phyloP scores from a whole-genome alignment of 148 eudicot genomes.

The Mesembryanthemum crystallinum region DNA sequence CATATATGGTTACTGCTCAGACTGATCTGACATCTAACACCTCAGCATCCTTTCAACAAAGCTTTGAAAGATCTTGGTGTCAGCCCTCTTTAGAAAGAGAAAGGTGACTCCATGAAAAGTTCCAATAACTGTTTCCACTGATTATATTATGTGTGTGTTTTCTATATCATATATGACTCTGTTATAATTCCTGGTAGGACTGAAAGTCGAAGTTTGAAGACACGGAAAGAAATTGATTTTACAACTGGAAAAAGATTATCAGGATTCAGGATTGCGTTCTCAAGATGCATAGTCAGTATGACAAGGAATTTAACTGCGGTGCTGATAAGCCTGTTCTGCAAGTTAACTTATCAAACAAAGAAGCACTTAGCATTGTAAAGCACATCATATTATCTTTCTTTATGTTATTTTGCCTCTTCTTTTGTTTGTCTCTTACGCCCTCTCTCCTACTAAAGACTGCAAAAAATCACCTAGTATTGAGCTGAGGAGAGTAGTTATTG shows the following conservation, averaged over 20 bases:
- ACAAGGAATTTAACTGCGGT: too few species aligned
- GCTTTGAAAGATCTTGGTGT: constrained; percentile 65
- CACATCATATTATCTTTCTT: neutral
- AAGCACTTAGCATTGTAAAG: constrained; percentile 50
- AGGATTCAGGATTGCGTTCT: constrained; percentile 61
- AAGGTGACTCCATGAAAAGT: constrained; percentile 29
- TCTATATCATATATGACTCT: neutral
- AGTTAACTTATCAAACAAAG: constrained; percentile 31
- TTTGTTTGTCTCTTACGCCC: neutral
- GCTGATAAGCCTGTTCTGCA: constrained; percentile 49
- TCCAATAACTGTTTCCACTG: neutral
- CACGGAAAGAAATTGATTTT: constrained; percentile 44
- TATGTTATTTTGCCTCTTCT: neutral
- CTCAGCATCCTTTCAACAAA: constrained; percentile 55
- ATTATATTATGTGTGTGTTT: neutral
- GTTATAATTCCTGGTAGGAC: constrained; percentile 33
- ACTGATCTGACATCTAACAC: constrained; percentile 65
- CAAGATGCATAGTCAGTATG: constrained; percentile 57
- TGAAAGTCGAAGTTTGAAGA: constrained; percentile 31
- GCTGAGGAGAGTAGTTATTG: too few species aligned
- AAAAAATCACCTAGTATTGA: too few species aligned
- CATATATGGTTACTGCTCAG: constrained; percentile 26
- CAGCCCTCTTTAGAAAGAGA: constrained; percentile 36
- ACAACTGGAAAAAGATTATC: constrained; percentile 56
- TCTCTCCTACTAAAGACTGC: neutral